Conservation (phyloP, 2,329 filamentous ascomycete genomes). For the Ceratocystiopsis sp. region DNA sequence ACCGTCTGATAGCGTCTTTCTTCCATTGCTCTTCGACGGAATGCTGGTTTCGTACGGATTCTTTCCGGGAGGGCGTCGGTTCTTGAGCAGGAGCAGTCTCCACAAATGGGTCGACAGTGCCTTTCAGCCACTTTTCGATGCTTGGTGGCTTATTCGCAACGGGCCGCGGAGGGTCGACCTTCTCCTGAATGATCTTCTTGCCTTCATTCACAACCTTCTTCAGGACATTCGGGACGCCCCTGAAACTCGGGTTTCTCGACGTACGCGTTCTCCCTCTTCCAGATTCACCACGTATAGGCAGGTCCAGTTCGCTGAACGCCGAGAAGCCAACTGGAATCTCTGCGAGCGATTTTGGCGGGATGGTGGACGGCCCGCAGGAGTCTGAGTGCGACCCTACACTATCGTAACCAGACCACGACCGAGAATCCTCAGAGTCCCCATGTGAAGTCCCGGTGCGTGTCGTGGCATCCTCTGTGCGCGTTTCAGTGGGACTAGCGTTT, state of each 20-base stretch:
- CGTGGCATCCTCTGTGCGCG: constrained; percentile 14
- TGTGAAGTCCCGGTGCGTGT: constrained; percentile 15
- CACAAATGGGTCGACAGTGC: constrained; percentile 45
- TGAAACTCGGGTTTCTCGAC: constrained; percentile 39
- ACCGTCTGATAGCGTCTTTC: constrained; percentile 8
- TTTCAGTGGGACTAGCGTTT: constrained; percentile 15
- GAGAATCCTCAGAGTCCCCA: constrained; percentile 5
- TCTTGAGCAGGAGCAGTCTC: constrained; percentile 16
- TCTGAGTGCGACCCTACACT: constrained; percentile 15
- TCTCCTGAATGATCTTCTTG: constrained; percentile 47
- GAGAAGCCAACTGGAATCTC: constrained; percentile 48
- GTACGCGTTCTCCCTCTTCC: constrained; percentile 27
- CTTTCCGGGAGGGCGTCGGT: constrained; percentile 5
- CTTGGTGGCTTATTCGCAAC: constrained; percentile 40
- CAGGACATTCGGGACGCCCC: constrained; percentile 42
- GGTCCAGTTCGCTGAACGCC: constrained; percentile 47
- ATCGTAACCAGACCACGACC: constrained; percentile 3
- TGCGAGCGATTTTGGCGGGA: constrained; percentile 34
- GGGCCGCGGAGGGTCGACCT: constrained; percentile 35
- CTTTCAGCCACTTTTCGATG: constrained; percentile 49
- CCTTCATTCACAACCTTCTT: constrained; percentile 48
- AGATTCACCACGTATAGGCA: constrained; percentile 32
- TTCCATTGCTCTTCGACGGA: constrained; percentile 20
- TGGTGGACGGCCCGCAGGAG: constrained; percentile 24
- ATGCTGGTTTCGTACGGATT: constrained; percentile 15